phyloP scores from a whole-genome alignment of 257 asterid species.

The Cruciata laevipes region DNA sequence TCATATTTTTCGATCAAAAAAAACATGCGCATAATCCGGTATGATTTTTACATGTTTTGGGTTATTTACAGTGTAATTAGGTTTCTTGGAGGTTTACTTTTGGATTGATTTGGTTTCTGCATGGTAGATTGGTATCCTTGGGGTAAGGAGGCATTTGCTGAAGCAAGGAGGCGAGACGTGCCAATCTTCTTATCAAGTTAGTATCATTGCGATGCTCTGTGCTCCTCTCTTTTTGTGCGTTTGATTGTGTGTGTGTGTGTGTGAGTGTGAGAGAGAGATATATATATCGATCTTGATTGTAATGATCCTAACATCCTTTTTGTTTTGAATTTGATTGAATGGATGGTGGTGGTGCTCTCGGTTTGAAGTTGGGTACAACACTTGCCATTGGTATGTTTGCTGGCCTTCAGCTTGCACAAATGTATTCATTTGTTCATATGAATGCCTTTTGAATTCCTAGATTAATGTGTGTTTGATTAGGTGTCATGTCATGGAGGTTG shows the following conservation, averaged over 20 bases:
- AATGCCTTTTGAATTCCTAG: background rate
- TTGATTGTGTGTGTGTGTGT: background rate
- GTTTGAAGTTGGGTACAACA: constrained; percentile 95
- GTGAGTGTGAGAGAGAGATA: too few relatives aligned
- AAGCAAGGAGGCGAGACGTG: constrained; percentile 77
- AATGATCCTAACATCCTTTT: background rate
- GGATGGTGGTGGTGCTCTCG: constrained; percentile 23
- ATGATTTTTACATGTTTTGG: background rate
- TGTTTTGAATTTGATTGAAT: constrained; percentile 5
- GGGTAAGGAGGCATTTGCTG: constrained; percentile 91
- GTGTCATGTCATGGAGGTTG: constrained; percentile 99
- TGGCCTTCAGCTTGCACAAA: background rate
- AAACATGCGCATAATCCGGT: constrained; percentile 96
- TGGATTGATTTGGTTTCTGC: background rate
- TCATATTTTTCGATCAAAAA: too few relatives aligned
- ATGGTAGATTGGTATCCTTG: constrained; percentile 98
- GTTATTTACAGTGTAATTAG: background rate
- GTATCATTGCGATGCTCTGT: background rate
- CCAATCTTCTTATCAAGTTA: constrained; percentile 90
- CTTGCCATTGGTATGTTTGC: constrained; percentile 83
- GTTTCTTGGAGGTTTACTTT: background rate
- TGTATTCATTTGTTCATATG: background rate
- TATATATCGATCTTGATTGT: background rate
- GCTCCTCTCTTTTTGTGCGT: constrained; percentile 1
- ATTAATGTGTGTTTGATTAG: constrained; percentile 26